Evolutionary conservation across 2,329 filamentous ascomycete genomes (phyloP), one percentile per base, ranked within the genome.

Genomic region (Leptodontidium sp.): DNA sequence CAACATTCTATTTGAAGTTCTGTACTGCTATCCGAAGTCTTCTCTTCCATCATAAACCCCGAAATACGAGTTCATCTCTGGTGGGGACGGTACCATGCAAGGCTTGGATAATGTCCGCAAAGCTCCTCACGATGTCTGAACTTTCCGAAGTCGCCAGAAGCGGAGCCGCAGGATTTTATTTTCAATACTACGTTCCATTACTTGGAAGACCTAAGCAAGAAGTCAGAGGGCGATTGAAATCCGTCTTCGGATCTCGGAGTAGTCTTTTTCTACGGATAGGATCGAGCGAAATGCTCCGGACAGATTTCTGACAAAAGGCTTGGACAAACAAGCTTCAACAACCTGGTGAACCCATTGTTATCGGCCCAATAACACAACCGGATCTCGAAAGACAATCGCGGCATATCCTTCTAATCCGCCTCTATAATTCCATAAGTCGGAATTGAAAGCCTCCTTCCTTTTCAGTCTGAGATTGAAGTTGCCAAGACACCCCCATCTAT

Each of bases 401-500:
- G 38, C 2, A 24, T 29, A 15, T 26, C 24, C 35, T 45, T 32
- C 6, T 32, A 32, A 32, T 32, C 29, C 29, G 15, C 17, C 5
- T 26, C 57, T 26, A 15, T 21, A 24, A 9, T 59, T 43, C 50
- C 57, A 43, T 11, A 26, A 43, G 12, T 43, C 21, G 21, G 38
- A 8, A 24, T 43, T 59, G 7, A 50, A 21, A 50, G 21, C 15
- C 59, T 49, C 59, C 59, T 62, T 62, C 59, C 59, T 9, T 24
- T 35, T 62, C 15, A 4, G 59, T 49, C 11, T 35, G 15, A 11
- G 1, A 49, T 5, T 15, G 17, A 50, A 14, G 5, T 8, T 62
- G 59, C 59, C 59, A 62, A 62, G 59, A 35, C 26, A 45, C 17
- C 58, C 58, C 45, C 59, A 62, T 62, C 43, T 62, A 62, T 62